These are phyloP conservation scores for Nidula microcarpa DNA, from an alignment of 768 basidiomycete species.

Conservation along the genomic window DNA sequence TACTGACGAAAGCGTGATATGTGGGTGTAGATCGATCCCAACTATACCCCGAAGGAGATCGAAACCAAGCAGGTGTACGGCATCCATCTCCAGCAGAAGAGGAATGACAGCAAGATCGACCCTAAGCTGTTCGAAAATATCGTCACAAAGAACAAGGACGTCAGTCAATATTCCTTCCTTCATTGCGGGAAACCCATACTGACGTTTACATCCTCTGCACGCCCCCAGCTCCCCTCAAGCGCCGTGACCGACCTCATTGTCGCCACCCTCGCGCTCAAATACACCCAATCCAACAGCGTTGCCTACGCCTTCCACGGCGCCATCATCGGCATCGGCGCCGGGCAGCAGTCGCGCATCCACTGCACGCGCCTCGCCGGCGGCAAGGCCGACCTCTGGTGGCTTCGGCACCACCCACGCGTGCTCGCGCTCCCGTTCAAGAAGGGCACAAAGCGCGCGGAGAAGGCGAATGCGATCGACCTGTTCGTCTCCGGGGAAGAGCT, in stretches of 20 bases:
- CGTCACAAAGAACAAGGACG: conserved; percentile 86
- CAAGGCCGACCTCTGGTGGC: conserved; percentile 99
- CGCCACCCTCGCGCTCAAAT: conserved; percentile 94
- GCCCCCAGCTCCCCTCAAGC: conserved; percentile 61
- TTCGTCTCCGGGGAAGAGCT: conserved; percentile 89
- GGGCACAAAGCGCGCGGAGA: conserved; percentile 96
- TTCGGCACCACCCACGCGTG: conserved; percentile 93
- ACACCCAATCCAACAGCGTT: conserved; percentile 99
- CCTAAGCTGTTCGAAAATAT: conserved; percentile 78
- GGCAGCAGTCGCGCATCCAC: conserved; percentile 98
- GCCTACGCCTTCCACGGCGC: conserved; percentile 91
- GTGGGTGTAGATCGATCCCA: conserved; percentile 74
- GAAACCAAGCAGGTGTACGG: conserved; percentile 98
- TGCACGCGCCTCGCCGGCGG: conserved; percentile 96
- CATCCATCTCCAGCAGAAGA: conserved; percentile 80
- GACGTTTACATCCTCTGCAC: conserved; percentile 35
- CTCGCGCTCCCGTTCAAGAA: conserved; percentile 94
- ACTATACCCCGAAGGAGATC: conserved; percentile 69
- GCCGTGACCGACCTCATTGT: conserved; percentile 92
- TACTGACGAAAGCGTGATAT: background rate
- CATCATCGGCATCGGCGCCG: conserved; percentile 93
- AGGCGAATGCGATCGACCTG: conserved; percentile 96
- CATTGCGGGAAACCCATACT: background rate
- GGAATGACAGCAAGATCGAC: conserved; percentile 90
- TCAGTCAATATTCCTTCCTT: conserved; percentile 25